Percentiles rank a stretch among this genome's conserved stretches.
Evolutionary conservation across 23 red algal genomes (phyloP).

Genomic region (Gracilariopsis chorda): DNA sequence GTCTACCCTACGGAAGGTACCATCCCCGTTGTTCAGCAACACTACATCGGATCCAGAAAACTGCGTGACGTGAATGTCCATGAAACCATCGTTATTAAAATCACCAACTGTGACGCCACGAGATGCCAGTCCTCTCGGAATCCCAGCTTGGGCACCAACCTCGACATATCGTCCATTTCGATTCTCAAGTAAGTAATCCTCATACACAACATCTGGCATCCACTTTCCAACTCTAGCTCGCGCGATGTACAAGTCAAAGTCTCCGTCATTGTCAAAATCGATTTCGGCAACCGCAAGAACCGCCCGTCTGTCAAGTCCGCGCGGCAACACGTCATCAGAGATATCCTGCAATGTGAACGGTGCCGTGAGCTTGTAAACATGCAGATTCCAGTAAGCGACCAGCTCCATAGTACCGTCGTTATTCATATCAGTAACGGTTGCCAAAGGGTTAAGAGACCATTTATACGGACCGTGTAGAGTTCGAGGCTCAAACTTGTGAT

Average conservation of each 20-base stretch:
- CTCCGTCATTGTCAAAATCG: slow-evolving; percentile 74
- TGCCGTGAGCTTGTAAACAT: slow-evolving; percentile 20
- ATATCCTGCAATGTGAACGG: slow-evolving; percentile 33
- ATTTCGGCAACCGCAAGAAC: slow-evolving; percentile 68
- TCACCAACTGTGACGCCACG: slow-evolving; percentile 67
- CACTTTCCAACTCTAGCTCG: background rate
- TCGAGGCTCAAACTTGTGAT: background rate
- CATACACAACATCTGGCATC: slow-evolving; percentile 23
- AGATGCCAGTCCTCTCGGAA: background rate
- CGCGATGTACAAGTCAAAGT: slow-evolving; percentile 60
- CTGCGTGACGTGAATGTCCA: slow-evolving; percentile 54
- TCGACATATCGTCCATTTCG: slow-evolving; percentile 52
- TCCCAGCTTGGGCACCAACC: slow-evolving; percentile 18
- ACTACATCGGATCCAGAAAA: slow-evolving; percentile 25
- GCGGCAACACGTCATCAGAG: slow-evolving; percentile 16
- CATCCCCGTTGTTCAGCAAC: slow-evolving; percentile 55
- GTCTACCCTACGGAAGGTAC: background rate
- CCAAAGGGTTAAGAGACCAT: background rate
- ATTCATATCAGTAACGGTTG: slow-evolving; percentile 36
- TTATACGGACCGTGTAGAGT: background rate
- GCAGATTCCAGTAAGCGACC: slow-evolving; percentile 13
- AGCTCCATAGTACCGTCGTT: slow-evolving; percentile 41
- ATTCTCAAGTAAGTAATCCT: slow-evolving; percentile 52
- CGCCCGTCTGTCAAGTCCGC: background rate
- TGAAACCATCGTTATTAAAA: slow-evolving; percentile 68